Evolutionary conservation across 1,284 basidiomycete species (phyloP), one percentile per base, ranked within the genome.

Genomic region (Phylloboletellus chloephorus): DNA sequence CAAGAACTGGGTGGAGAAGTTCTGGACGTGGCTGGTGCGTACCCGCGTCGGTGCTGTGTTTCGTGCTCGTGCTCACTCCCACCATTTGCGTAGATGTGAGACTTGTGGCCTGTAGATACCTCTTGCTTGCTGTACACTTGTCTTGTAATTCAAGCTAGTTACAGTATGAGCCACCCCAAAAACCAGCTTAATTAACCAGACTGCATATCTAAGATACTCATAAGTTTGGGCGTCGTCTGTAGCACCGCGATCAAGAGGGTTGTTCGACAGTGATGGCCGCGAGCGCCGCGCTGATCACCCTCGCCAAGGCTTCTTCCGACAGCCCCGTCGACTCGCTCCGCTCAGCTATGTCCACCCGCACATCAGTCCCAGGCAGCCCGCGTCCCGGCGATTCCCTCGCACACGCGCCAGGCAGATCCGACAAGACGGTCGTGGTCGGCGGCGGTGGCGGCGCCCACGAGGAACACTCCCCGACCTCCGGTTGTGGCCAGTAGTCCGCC

Each of bases 11-110:
- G 0, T 59, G 2, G 53, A 59, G 29, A 51, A 53, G 5, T 39
- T 63, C 5, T 59, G 57, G 57, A 37, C 23, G 41, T 60, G 57
- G 61, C 31, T 59, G 1, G 57, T 61, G 30, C 34, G 46, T 50
- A 8, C 25, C 7, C 3, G 5, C 17, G 5, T 17, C 7, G 7
- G 5, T 13, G 10, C 8, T 16, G 1, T 4, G 7, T 48, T 13
- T 2, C 17, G 15, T 3, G 8, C 20, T 4, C n/a, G 8, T 44
- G 7, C 29, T 50, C 19, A 41, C 20, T 3, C 9, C 7, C 7
- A 4, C 10, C 10, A 15, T 20, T 23, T 5, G 1, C n/a, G 10
- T 4, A 52, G 50, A 44, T 51, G 50, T 51, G n/a, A 46, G n/a
- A n/a, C n/a, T n/a, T n/a, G n/a, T n/a, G n/a, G n/a, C n/a, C n/a